phyloP scores from a whole-genome alignment of 2,329 filamentous ascomycete species.

The Pestalotiopsis sp. region DNA sequence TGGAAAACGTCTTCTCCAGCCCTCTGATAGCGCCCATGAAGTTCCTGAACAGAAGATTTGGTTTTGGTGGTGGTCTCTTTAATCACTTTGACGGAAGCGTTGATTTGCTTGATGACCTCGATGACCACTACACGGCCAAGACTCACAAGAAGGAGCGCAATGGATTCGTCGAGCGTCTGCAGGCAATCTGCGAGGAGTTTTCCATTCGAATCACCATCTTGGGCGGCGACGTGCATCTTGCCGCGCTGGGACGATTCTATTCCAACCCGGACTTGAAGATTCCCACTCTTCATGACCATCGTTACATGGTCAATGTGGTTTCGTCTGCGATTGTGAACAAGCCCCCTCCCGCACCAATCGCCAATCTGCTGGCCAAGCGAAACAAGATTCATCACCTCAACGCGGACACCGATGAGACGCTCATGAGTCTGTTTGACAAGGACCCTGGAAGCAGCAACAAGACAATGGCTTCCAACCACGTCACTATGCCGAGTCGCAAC shows the following conservation, averaged over 20 bases:
- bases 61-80: constrained; percentile 80
- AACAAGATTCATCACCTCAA: constrained; percentile 80
- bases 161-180: constrained; percentile 76
- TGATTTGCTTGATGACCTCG: constrained; percentile 88
- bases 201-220: constrained; percentile 91
- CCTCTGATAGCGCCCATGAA: constrained; percentile 88
- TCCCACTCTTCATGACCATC: constrained; percentile 78
- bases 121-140: constrained; percentile 93
- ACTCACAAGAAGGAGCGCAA: constrained; percentile 90
- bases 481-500: constrained; percentile 91
- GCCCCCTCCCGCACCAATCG: constrained; percentile 83
- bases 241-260: constrained; percentile 92
- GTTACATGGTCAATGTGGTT: constrained; percentile 94
- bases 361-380: constrained; percentile 85
- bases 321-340: constrained; percentile 97
- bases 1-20: constrained; percentile 88
- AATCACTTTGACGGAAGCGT: constrained; percentile 94
- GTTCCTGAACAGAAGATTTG: constrained; percentile 88
- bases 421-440: constrained; percentile 89
- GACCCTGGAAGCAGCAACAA: constrained; percentile 81
- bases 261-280: constrained; percentile 81
- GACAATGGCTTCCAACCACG: constrained; percentile 74
- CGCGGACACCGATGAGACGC: constrained; percentile 82
- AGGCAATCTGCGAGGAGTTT: constrained; percentile 81
- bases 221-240: constrained; percentile 91